These are phyloP conservation scores for Phytophthora litchii DNA, from an alignment of 352 stramenopile genomes.

Conservation along the genomic window DNA sequence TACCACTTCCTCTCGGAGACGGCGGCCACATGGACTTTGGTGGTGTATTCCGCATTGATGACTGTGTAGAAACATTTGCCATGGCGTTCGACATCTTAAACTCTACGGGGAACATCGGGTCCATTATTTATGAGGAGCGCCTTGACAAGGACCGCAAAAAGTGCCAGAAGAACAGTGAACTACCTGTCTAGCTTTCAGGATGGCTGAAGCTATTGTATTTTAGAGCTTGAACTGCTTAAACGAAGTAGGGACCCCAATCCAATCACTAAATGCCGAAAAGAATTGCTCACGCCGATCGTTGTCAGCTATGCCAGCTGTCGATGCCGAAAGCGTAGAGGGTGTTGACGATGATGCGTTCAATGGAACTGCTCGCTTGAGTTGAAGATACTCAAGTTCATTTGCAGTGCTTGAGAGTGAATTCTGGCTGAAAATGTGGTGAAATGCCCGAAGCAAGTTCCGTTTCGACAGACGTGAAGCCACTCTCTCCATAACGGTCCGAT, in stretches of 20 bases:
- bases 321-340: conserved; percentile 23
- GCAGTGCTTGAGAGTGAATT: neutral
- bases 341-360: conserved; percentile 24
- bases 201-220: conserved; percentile 11
- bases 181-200: neutral
- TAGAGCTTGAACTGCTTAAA: conserved; percentile 55
- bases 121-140: conserved; percentile 69
- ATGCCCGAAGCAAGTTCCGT: conserved; percentile 59
- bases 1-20: conserved; percentile 48
- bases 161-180: conserved; percentile 25
- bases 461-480: conserved; percentile 73
- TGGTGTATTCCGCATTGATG: conserved; percentile 66
- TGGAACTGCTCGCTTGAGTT: conserved; percentile 44
- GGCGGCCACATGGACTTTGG: conserved; percentile 57
- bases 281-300: conserved; percentile 31
- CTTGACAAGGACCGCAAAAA: conserved; percentile 51
- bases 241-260: conserved; percentile 31
- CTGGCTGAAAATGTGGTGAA: conserved; percentile 32
- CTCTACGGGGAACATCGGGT: conserved; percentile 50
- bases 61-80: conserved; percentile 71
- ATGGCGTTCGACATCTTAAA: conserved; percentile 69
- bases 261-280: conserved; percentile 40
- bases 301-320: conserved; percentile 15
- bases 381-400: conserved; percentile 35
- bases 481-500: conserved; percentile 42